Conservation (phyloP, 331 rosid genomes). For the Dryas integrifolia region DNA sequence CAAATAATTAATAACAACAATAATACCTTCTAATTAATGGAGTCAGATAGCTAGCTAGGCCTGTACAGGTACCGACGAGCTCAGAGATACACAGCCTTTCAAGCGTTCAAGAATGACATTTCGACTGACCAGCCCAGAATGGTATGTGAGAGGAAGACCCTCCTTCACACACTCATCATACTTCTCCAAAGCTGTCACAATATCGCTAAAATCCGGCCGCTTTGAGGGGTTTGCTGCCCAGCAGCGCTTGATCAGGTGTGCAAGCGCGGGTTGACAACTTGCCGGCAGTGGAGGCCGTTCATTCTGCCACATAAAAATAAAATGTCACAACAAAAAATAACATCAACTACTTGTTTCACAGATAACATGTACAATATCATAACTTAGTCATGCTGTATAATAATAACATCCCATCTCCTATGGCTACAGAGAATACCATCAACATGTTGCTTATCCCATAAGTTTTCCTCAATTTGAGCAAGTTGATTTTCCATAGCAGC, state of each 20-base stretch:
- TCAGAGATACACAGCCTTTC: slow-evolving; percentile 74
- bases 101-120: slow-evolving; percentile 69
- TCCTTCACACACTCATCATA: slow-evolving; percentile 88
- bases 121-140: slow-evolving; percentile 52
- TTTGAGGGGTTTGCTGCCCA: slow-evolving; percentile 90
- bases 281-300: slow-evolving; percentile 93
- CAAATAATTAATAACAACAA: slow-evolving; percentile 19
- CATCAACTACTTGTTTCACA: too few species aligned
- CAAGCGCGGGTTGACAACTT: slow-evolving; percentile 86
- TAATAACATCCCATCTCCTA: too few species aligned
- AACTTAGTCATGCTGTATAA: too few species aligned
- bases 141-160: slow-evolving; percentile 90
- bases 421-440: too few species aligned
- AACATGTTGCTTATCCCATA: not conserved
- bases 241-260: slow-evolving; percentile 87
- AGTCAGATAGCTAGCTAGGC: slow-evolving; percentile 48
- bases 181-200: slow-evolving; percentile 76
- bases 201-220: slow-evolving; percentile 89
- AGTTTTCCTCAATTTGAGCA: not conserved
- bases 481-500: too few species aligned
- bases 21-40: slow-evolving; percentile 30
- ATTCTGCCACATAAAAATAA: slow-evolving; percentile 47
- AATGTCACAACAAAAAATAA: not conserved
- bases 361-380: too few species aligned
- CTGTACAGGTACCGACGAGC: slow-evolving; percentile 82